Evolutionary conservation across 2,329 filamentous ascomycete genomes (phyloP).

Genomic region (Diaporthe caulivora): DNA sequence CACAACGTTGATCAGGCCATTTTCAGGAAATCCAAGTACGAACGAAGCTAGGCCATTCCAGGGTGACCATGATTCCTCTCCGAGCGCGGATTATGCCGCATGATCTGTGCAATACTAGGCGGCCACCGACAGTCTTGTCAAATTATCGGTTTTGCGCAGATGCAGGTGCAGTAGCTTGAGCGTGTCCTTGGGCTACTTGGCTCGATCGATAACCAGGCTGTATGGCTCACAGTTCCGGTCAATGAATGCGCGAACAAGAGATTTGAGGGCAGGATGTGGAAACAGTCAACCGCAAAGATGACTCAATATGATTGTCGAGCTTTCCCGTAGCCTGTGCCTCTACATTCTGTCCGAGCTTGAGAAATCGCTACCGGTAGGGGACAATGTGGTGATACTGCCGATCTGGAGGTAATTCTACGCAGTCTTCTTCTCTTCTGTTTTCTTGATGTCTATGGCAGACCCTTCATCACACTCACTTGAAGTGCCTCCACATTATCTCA

Average conservation of each 20-base stretch:
- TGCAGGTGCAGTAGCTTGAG: neutral
- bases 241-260: neutral
- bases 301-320: neutral
- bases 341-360: neutral
- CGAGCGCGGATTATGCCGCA: conserved; percentile 20
- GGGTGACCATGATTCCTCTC: neutral
- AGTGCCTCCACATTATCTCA: no score
- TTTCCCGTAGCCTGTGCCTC: neutral
- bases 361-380: neutral
- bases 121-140: neutral
- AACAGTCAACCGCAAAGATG: neutral
- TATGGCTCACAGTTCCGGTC: neutral
- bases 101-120: conserved; percentile 5
- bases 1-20: conserved; percentile 15
- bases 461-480: neutral
- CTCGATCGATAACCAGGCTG: neutral
- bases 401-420: neutral
- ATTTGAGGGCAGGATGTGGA: no score
- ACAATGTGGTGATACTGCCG: no score
- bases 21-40: neutral
- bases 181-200: neutral
- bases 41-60: neutral
- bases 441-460: neutral
- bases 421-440: neutral
- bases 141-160: neutral